Conservation (phyloP, 176 grass and related monocot genomes). For the Zea luxurians region DNA sequence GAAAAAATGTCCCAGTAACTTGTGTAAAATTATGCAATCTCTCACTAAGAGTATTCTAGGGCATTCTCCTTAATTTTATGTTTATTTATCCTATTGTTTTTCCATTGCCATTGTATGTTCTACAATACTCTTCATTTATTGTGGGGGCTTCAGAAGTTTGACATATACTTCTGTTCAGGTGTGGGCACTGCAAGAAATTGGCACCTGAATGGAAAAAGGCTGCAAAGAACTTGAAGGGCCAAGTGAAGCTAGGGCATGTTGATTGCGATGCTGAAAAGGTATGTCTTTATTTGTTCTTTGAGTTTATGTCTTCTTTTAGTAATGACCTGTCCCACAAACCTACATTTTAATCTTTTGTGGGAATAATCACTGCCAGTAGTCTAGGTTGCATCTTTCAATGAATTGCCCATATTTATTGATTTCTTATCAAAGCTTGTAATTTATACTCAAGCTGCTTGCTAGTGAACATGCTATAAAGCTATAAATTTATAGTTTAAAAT, state of each 20-base stretch:
- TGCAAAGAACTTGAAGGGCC: slow-evolving; percentile 91
- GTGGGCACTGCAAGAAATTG: slow-evolving; percentile 99
- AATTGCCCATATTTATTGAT: background rate
- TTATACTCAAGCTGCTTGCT: background rate
- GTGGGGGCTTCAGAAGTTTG: slow-evolving; percentile 11
- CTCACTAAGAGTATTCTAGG: slow-evolving; percentile 1
- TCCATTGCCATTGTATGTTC: background rate
- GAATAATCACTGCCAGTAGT: background rate
- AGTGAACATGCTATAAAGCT: background rate
- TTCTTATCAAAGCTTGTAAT: background rate
- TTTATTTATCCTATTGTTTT: background rate
- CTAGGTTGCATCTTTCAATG: background rate
- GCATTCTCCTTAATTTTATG: background rate
- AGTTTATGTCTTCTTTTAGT: slow-evolving; percentile 2
- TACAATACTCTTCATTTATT: slow-evolving; percentile 26
- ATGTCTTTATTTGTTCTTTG: slow-evolving; percentile 15
- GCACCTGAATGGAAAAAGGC: slow-evolving; percentile 99
- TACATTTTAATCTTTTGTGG: background rate
- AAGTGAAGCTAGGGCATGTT: slow-evolving; percentile 94
- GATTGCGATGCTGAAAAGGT: slow-evolving; percentile 99
- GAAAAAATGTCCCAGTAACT: background rate
- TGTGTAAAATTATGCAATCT: background rate
- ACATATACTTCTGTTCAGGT: slow-evolving; percentile 50
- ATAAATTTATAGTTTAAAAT: slow-evolving; percentile 9
- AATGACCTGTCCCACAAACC: background rate